Evolutionary conservation across 2,329 filamentous ascomycete species (phyloP).

Genomic region (Fusarium falciforme): DNA sequence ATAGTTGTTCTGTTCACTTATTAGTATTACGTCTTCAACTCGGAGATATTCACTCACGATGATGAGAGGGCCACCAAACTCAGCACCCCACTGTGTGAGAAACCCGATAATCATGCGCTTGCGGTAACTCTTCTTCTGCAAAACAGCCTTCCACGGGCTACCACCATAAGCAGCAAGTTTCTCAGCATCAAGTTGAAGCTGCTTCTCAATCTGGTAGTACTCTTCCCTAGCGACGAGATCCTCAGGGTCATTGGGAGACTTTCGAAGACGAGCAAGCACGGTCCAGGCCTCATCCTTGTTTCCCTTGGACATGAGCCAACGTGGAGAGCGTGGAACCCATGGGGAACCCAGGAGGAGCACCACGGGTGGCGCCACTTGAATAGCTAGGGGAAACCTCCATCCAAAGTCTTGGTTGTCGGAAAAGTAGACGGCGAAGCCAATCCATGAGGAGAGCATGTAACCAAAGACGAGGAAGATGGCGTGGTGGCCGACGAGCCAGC

Average conservation of each 20-base stretch:
- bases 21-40: fast-evolving
- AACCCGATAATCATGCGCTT: conserved; percentile 65
- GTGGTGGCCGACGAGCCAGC: conserved; percentile 61
- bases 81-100: conserved; percentile 64
- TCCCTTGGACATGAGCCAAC: conserved; percentile 62
- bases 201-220: conserved; percentile 58
- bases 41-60: conserved; percentile 52
- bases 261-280: conserved; percentile 53
- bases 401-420: conserved; percentile 48
- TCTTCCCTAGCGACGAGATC: conserved; percentile 58
- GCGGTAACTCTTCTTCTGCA: conserved; percentile 59
- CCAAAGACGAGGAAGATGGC: conserved; percentile 60
- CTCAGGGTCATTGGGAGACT: conserved; percentile 44
- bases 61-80: conserved; percentile 63
- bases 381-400: conserved; percentile 57
- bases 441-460: conserved; percentile 55
- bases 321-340: conserved; percentile 55
- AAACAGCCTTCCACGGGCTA: conserved; percentile 57
- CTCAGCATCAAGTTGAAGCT: conserved; percentile 55
- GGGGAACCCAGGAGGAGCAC: conserved; percentile 50
- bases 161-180: conserved; percentile 53
- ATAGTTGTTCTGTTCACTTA: conserved; percentile 54
- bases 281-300: conserved; percentile 57
- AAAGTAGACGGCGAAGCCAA: conserved; percentile 52
- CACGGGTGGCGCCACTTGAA: conserved; percentile 54